Evolutionary conservation across 441 rosid species (phyloP), one percentile per base, ranked within the genome.

Genomic region (Populus hybrid): DNA sequence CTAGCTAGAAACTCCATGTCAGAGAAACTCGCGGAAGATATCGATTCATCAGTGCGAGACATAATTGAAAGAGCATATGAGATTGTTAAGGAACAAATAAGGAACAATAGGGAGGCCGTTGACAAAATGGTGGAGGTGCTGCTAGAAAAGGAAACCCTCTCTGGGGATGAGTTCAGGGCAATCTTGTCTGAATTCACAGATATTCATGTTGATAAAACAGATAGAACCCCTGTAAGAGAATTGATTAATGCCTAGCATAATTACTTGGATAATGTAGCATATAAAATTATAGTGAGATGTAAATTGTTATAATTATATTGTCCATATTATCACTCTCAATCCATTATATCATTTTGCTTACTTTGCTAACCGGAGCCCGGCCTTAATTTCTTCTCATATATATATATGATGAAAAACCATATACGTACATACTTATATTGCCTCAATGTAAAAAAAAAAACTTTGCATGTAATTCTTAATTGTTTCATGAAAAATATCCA

Each of bases 91-190:
- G 85, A 79, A 19, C 94, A 86, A 71, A 72, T 89, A 72, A 87
- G 79, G 86, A 83, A 82, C 10, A 87, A 90, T 83, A 79, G 97
- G 46, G 92, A 86, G 26, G 95, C 92, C 53, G 87, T 93, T 63
- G 92, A 91, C 80, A 87, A 89, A 77, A 84, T 93, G n/a, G 98
- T 89, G 72, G 98, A 91, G 28, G 88, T 89, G 69, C 82, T 90
- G 28, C 21, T 89, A 76, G 95, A 91, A 86, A 93, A 83, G 84
- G 94, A 90, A 75, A 90, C 92, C 5, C 79, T 91, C 30, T 66
- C 84, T 0, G 91, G 96, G 72, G 94, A 91, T 74, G 92, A 91
- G 69, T 89, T 91, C 80, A 84, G 91, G 76, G 86, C 82, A 38
- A 85, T 89, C 76, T 63, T 90, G 64, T 89, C 85, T 0, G 92